Base-by-base conservation (phyloP, 2,329 filamentous ascomycete species). In the Botryosphaeria dothidea region DNA sequence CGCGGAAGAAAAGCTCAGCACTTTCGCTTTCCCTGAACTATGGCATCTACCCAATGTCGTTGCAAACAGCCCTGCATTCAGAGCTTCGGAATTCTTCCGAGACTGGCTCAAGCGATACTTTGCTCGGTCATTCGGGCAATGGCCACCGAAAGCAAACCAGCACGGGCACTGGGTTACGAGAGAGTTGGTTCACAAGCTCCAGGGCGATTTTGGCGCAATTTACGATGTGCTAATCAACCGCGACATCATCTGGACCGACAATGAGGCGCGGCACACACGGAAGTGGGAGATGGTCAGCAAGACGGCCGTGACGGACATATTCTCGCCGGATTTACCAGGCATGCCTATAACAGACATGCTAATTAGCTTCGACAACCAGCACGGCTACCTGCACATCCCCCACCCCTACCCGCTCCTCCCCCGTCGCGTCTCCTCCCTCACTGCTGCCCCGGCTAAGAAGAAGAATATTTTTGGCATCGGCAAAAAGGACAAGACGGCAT, bases 141-240 rank as follows among this genome's bases (percentile, higher is more conserved):
- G 90, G 89, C 89, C 89, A 3, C 86, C 86, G 1, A 74, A 71
- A 1, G 69, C 68, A 15, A 68, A 74, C 25, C 69, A 74, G 41
- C 70, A 54, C 61, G 68, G 45, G 36, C 69, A 61, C 41, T 91
- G 88, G 88, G 79, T 91, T 13, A 88, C 84, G 4, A 81, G 89
- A 45, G 83, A 81, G 3, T 73, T 90, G 19, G 83, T 83, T 0
- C 81, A 83, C 52, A 80, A 79, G 2, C 73, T 92, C n/a, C 87
- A 90, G 68, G 80, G 79, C 34, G 89, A 91, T 68, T 91, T 92
- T 69, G 86, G 87, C 2, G 85, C 86, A 0, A 77, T 92, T 1
- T 92, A 92, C 70, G 88, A 91, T 70, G 90, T 90, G 67, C 78
- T 91, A 1, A 88, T 92, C 17, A 85, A 91, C 73, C 83, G 87